Evolutionary conservation across 441 rosid genomes (phyloP).

Genomic region (Aleurites moluccanus): DNA sequence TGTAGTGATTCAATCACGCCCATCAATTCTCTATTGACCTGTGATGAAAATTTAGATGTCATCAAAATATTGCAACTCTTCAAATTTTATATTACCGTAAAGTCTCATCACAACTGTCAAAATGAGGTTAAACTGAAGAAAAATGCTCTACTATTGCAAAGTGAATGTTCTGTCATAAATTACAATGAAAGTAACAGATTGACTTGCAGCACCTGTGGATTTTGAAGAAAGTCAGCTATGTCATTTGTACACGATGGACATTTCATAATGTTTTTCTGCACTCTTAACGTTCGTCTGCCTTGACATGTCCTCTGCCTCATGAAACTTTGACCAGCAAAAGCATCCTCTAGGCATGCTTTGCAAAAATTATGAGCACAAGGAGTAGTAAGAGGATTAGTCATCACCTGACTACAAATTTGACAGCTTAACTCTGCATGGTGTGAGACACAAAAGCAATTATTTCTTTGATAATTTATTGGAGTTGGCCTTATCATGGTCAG

Average conservation of each 20-base stretch:
- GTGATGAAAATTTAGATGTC: constrained; percentile 9
- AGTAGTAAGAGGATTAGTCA: constrained; percentile 53
- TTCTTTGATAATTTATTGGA: background rate
- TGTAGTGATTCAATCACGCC: constrained; percentile 47
- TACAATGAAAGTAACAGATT: background rate
- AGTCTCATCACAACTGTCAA: background rate
- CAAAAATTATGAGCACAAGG: constrained; percentile 67
- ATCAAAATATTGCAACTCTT: background rate
- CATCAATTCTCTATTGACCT: constrained; percentile 69
- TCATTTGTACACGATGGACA: constrained; percentile 64
- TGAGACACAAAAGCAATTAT: constrained; percentile 8
- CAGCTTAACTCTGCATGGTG: constrained; percentile 51
- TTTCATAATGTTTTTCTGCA: constrained; percentile 53
- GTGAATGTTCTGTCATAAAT: background rate
- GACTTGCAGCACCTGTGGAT: constrained; percentile 47
- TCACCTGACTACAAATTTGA: constrained; percentile 46
- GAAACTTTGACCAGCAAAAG: constrained; percentile 46
- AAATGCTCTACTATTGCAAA: background rate
- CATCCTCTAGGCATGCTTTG: constrained; percentile 49
- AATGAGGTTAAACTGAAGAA: background rate
- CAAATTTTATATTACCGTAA: no score
- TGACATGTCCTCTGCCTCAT: constrained; percentile 37
- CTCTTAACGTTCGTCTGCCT: constrained; percentile 54
- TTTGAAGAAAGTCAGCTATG: constrained; percentile 54
- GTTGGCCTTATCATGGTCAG: background rate